Evolutionary conservation across 495 filamentous ascomycete genomes (phyloP).

Genomic region (Aspergillus coremiiformis): DNA sequence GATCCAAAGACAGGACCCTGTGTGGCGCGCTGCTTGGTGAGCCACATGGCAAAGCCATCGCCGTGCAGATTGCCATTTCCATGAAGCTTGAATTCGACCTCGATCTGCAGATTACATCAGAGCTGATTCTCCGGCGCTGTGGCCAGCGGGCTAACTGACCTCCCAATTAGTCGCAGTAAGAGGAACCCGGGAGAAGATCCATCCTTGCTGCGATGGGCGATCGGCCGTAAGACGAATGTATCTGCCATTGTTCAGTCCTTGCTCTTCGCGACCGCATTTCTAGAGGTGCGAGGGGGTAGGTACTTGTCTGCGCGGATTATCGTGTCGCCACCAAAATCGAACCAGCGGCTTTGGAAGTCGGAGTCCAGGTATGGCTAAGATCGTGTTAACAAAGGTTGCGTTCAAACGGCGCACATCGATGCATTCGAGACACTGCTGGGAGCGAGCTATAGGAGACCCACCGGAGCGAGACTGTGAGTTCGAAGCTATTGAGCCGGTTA

Average conservation of each 20-base stretch:
- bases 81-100: constrained; percentile 89
- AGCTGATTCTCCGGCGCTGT: neutral
- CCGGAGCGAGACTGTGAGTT: constrained; percentile 61
- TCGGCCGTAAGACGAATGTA: constrained; percentile 92
- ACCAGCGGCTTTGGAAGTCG: constrained; percentile 98
- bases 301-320: constrained; percentile 90
- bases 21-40: constrained; percentile 84
- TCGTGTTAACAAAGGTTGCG: constrained; percentile 22
- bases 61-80: constrained; percentile 81
- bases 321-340: constrained; percentile 96
- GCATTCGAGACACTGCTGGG: neutral
- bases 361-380: constrained; percentile 89
- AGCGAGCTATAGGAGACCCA: constrained; percentile 22
- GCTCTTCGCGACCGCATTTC: neutral
- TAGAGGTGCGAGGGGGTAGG: neutral
- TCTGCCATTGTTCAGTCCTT: constrained; percentile 34
- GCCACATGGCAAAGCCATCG: constrained; percentile 97
- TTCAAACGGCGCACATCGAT: neutral
- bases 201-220: constrained; percentile 80
- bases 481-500: constrained; percentile 49
- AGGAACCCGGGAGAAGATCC: constrained; percentile 88
- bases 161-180: constrained; percentile 99
- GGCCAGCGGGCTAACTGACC: constrained; percentile 37
- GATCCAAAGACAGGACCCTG: constrained; percentile 83
- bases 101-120: constrained; percentile 50